Percentiles rank a stretch among this genome's conserved stretches.
Conservation (phyloP, 1,284 basidiomycete species). For the Puccinia horiana region DNA sequence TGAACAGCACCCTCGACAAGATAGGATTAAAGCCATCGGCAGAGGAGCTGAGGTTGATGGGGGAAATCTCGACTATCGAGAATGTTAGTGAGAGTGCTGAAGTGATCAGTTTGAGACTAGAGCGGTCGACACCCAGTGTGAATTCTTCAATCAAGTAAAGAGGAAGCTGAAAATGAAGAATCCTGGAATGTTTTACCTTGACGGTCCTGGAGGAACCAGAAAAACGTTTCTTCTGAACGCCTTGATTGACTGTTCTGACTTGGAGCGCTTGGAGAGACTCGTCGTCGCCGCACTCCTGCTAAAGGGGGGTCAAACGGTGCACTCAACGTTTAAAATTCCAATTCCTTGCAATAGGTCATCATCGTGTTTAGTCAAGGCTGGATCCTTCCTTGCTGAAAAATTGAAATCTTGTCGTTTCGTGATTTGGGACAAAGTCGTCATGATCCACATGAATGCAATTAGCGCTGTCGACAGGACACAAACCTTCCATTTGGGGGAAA, state of each 20-base stretch:
- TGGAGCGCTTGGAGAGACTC: conserved; percentile 58
- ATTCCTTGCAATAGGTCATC: background rate
- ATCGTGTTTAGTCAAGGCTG: no score
- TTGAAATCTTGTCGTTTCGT: background rate
- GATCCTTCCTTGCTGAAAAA: no score
- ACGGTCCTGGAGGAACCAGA: conserved; percentile 63
- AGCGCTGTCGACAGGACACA: no score
- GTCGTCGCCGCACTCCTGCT: conserved; percentile 59
- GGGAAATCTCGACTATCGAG: no score
- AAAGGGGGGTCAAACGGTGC: conserved; percentile 61
- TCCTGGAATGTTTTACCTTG: conserved; percentile 54
- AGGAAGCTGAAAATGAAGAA: conserved; percentile 56
- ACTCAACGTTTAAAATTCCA: conserved; percentile 63
- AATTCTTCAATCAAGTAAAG: background rate
- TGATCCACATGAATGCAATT: no score
- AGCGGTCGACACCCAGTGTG: no score
- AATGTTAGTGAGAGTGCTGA: no score
- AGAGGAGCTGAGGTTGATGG: no score
- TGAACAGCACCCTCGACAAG: no score
- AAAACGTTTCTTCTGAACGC: conserved; percentile 64
- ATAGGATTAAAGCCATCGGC: no score
- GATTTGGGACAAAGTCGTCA: no score
- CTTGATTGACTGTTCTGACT: conserved; percentile 57
- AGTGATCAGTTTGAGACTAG: no score
- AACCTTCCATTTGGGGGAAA: background rate